These are phyloP conservation scores for Candida sonorensis DNA, from an alignment of 805 yeast species.

Conservation along the genomic window DNA sequence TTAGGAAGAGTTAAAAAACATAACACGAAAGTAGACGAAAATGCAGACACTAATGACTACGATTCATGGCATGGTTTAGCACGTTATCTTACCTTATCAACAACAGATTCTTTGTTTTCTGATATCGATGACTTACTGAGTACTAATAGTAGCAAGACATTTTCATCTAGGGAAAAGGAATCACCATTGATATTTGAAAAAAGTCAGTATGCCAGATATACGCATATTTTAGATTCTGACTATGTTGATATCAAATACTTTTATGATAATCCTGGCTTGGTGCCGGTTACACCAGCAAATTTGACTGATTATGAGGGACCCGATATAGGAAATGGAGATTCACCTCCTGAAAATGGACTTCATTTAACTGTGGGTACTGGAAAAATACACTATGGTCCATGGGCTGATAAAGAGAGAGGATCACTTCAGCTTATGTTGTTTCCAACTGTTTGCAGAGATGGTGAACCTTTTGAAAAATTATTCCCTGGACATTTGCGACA, in stretches of 20 bases:
- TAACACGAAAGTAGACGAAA: no score
- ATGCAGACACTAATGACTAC: slow-evolving; percentile 4
- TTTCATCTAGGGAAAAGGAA: no score
- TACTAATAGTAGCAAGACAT: no score
- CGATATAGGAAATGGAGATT: slow-evolving; percentile 53
- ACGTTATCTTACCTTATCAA: slow-evolving; percentile 44
- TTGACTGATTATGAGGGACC: slow-evolving; percentile 34
- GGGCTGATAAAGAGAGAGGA: slow-evolving; percentile 85
- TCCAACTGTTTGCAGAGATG: slow-evolving; percentile 60
- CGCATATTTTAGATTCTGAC: slow-evolving; percentile 60
- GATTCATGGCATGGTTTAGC: slow-evolving; percentile 71
- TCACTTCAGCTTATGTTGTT: slow-evolving; percentile 58
- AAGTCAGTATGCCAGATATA: slow-evolving; percentile 78
- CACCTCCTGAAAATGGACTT: slow-evolving; percentile 54
- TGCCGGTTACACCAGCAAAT: slow-evolving; percentile 32
- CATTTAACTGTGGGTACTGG: slow-evolving; percentile 54
- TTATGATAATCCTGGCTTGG: slow-evolving; percentile 67
- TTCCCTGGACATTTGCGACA: slow-evolving; percentile 47
- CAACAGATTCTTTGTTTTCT: slow-evolving; percentile 1
- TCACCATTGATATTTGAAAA: slow-evolving; percentile 30
- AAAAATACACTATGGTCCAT: slow-evolving; percentile 82
- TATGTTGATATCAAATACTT: slow-evolving; percentile 49
- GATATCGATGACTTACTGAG: slow-evolving; percentile 1
- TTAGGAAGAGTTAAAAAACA: neutral
- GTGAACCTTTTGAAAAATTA: slow-evolving; percentile 31